Conservation (phyloP, 2,329 filamentous ascomycete genomes). For the Fusarium newnesense region DNA sequence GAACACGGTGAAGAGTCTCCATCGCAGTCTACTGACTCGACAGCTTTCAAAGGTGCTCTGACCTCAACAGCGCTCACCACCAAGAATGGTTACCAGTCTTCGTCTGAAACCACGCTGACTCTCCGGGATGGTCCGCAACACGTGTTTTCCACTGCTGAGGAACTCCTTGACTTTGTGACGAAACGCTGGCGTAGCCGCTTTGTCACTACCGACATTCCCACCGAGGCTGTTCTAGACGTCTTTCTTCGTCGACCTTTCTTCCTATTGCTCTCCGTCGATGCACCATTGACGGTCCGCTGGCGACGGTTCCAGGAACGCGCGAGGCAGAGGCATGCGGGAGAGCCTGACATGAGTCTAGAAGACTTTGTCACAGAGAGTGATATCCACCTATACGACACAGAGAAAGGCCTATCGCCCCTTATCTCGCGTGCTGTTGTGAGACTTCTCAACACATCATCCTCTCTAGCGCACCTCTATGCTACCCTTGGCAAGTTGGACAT, state of each 20-base stretch:
- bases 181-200: slow-evolving; percentile 83
- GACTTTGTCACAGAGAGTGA: slow-evolving; percentile 72
- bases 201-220: slow-evolving; percentile 86
- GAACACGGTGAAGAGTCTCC: slow-evolving; percentile 13
- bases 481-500: slow-evolving; percentile 81
- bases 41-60: slow-evolving; percentile 40
- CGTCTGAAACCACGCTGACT: slow-evolving; percentile 42
- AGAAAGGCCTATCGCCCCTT: slow-evolving; percentile 75
- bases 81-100: slow-evolving; percentile 39
- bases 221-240: slow-evolving; percentile 77
- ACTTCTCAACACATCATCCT: slow-evolving; percentile 84
- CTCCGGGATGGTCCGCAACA: slow-evolving; percentile 44
- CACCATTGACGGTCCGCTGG: slow-evolving; percentile 87
- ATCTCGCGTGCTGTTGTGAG: slow-evolving; percentile 85
- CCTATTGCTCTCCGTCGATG: slow-evolving; percentile 90
- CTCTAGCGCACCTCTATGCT: slow-evolving; percentile 75
- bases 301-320: slow-evolving; percentile 70
- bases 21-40: slow-evolving; percentile 13
- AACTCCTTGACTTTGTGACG: slow-evolving; percentile 86
- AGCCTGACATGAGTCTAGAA: slow-evolving; percentile 57
- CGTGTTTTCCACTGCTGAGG: slow-evolving; percentile 70
- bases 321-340: slow-evolving; percentile 28
- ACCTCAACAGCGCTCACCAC: slow-evolving; percentile 43
- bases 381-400: slow-evolving; percentile 76
- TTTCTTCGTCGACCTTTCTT: slow-evolving; percentile 89